Conservation (phyloP, 306 rosid species). For the Dryas alaskensis region DNA sequence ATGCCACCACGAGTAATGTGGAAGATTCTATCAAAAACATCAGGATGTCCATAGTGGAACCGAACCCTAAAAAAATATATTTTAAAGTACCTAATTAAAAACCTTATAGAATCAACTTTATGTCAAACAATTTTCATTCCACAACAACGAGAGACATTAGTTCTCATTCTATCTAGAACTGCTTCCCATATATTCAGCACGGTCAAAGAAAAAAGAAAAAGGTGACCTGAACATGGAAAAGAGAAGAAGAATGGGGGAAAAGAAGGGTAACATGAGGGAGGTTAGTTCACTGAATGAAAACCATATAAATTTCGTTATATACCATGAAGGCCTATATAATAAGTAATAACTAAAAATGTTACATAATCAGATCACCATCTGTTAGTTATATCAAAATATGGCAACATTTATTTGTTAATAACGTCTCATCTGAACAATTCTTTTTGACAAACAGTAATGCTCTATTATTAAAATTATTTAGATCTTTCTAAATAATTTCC, state of each 20-base stretch:
- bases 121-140: background rate
- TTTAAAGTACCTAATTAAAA: background rate
- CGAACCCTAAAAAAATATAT: constrained; percentile 67
- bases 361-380: background rate
- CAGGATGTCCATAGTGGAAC: constrained; percentile 98
- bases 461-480: background rate
- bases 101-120: background rate
- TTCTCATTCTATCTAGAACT: background rate
- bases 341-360: background rate
- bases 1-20: constrained; percentile 98
- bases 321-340: background rate
- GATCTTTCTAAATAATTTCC: constrained; percentile 4
- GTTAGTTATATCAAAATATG: background rate
- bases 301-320: background rate
- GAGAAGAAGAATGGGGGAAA: background rate
- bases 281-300: constrained; percentile 2
- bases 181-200: background rate
- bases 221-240: background rate
- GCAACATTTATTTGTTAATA: background rate
- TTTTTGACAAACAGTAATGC: background rate
- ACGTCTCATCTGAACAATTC: constrained; percentile 11
- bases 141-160: background rate
- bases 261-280: background rate
- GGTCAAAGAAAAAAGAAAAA: background rate
- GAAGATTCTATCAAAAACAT: constrained; percentile 94